Evolutionary conservation across 192 early-diverging fungal genomes (phyloP).

Genomic region (Coemansia sp.): DNA sequence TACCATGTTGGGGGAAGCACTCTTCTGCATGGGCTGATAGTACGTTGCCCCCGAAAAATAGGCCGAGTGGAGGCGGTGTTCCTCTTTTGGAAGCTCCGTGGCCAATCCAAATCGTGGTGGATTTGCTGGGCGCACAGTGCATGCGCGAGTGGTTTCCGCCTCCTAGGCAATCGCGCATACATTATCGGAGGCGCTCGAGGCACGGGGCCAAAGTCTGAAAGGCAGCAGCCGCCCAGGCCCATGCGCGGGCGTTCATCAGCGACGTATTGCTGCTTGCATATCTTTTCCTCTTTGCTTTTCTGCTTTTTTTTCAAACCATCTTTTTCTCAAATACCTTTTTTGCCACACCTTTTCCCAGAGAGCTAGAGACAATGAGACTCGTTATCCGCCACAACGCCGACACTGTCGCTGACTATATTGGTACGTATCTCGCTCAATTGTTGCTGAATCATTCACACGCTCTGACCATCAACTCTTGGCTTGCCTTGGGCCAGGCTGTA

Average conservation of each 20-base stretch:
- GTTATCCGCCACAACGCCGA: constrained; percentile 72
- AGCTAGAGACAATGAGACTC: constrained; percentile 60
- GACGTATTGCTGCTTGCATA: constrained; percentile 7
- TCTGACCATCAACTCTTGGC: constrained; percentile 4
- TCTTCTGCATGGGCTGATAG: not conserved
- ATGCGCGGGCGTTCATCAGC: not conserved
- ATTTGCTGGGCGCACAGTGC: not conserved
- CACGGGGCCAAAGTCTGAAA: constrained; percentile 1
- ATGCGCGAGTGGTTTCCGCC: not conserved
- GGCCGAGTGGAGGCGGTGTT: not conserved
- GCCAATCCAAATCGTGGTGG: not conserved
- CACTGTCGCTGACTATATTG: constrained; percentile 70
- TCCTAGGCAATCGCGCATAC: not conserved
- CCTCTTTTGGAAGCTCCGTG: not conserved
- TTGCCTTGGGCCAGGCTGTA: constrained; percentile 2
- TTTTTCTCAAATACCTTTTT: constrained; percentile 2
- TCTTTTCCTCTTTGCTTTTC: constrained; percentile 11
- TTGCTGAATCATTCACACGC: not conserved
- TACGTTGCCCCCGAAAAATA: not conserved
- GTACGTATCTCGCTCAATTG: constrained; percentile 50
- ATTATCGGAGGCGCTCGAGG: constrained; percentile 5
- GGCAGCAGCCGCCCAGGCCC: not conserved
- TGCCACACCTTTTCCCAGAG: not conserved
- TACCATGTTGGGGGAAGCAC: not conserved
- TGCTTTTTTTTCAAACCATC: constrained; percentile 7